These are phyloP conservation scores for Dianthus caryophyllus DNA, from an alignment of 148 eudicot species.

Conservation along the genomic window DNA sequence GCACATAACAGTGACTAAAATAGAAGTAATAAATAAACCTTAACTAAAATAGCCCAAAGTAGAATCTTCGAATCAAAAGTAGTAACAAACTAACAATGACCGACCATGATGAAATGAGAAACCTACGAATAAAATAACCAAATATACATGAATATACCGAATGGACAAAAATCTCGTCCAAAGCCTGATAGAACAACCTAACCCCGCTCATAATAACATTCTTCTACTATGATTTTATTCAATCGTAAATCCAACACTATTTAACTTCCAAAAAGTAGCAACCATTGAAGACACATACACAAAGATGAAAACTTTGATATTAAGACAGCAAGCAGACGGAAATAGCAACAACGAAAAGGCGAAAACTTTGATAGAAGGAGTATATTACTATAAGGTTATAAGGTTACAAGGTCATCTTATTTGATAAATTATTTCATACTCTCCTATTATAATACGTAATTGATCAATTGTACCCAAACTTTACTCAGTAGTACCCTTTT, in stretches of 20 bases:
- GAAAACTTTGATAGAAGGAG: neutral
- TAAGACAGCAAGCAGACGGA: too few relatives aligned
- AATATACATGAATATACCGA: neutral
- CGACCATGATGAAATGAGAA: neutral
- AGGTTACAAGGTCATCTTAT: too few relatives aligned
- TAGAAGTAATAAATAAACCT: too few relatives aligned
- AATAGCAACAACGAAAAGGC: neutral
- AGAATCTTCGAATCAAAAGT: too few relatives aligned
- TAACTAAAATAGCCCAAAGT: too few relatives aligned
- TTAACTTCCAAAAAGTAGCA: neutral
- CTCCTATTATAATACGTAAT: too few relatives aligned
- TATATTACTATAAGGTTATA: too few relatives aligned
- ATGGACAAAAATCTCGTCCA: neutral
- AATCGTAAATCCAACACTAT: neutral
- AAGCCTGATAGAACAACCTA: neutral
- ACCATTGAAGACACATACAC: neutral
- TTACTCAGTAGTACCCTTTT: too few relatives aligned
- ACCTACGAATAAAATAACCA: neutral
- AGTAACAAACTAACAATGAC: neutral
- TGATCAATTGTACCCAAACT: too few relatives aligned
- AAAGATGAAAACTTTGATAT: too few relatives aligned
- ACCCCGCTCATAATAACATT: neutral
- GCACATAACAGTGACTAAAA: too few relatives aligned
- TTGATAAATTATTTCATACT: too few relatives aligned
- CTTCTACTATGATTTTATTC: neutral